A percentile compares a stretch with the other conserved stretches of the same genome.
Evolutionary conservation across 2,329 filamentous ascomycete genomes (phyloP).

Genomic region (Hypoxylon sp.): DNA sequence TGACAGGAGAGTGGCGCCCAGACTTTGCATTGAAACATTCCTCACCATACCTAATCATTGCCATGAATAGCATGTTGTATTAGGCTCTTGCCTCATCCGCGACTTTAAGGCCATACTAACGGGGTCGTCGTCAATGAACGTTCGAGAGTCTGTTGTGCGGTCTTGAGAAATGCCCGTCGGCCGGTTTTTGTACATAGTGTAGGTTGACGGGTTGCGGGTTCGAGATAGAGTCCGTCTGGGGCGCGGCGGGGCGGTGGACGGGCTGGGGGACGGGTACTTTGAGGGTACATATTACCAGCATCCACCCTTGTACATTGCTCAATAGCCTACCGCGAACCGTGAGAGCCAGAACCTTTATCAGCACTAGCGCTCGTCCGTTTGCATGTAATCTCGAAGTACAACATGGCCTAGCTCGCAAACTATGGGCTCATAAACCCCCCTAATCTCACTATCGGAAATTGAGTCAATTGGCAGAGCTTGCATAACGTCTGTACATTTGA

Average conservation of each 20-base stretch:
- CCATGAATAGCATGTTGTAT: neutral
- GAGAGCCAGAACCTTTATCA: neutral
- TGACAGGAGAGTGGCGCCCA: neutral
- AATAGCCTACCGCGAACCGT: neutral
- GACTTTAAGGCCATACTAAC: neutral
- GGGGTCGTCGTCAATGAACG: neutral
- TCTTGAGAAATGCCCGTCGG: slow-evolving; percentile 30
- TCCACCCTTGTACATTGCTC: neutral
- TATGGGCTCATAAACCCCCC: slow-evolving; percentile 12
- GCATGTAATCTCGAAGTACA: slow-evolving; percentile 7
- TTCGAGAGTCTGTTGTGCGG: slow-evolving; percentile 7
- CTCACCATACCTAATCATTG: neutral
- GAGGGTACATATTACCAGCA: neutral
- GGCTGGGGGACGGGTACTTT: slow-evolving; percentile 9
- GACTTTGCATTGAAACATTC: neutral
- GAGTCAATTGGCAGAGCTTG: slow-evolving; percentile 16
- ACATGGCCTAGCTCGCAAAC: neutral
- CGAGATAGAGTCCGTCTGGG: slow-evolving; percentile 33
- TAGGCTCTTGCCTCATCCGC: neutral
- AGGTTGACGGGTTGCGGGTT: slow-evolving; percentile 33
- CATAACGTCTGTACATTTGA: slow-evolving; percentile 12
- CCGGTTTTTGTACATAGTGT: slow-evolving; percentile 17
- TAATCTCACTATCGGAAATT: slow-evolving; percentile 30
- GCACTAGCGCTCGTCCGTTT: neutral
- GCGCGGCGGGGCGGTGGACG: slow-evolving; percentile 8